Percentiles rank a stretch among this genome's conserved stretches.
phyloP scores from a whole-genome alignment of 2,329 filamentous ascomycete species.

The Amauroascus niger region DNA sequence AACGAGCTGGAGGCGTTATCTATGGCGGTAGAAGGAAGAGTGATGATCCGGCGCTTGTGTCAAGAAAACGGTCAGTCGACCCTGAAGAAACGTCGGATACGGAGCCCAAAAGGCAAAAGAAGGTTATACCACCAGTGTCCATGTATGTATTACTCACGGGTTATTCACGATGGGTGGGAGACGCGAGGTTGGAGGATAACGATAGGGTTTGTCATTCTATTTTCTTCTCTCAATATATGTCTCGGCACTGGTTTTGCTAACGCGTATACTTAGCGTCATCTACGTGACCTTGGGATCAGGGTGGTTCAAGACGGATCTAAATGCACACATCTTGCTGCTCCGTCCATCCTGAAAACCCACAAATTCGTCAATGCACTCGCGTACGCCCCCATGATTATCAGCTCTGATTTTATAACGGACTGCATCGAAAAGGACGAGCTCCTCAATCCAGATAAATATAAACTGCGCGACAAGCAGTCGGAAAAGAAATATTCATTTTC shows the following conservation, averaged over 20 bases:
- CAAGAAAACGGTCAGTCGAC: constrained; percentile 37
- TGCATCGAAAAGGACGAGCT: constrained; percentile 61
- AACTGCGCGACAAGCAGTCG: constrained; percentile 59
- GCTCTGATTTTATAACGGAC: constrained; percentile 66
- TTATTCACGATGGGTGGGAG: constrained; percentile 69
- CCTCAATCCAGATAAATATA: constrained; percentile 55
- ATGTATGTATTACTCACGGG: constrained; percentile 75
- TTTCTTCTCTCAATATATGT: constrained; percentile 14
- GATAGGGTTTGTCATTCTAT: constrained; percentile 57
- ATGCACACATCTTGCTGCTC: constrained; percentile 81
- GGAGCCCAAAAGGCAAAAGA: constrained; percentile 54
- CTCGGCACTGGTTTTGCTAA: neutral
- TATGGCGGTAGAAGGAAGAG: constrained; percentile 47
- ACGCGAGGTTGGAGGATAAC: constrained; percentile 62
- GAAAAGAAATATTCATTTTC: constrained; percentile 63
- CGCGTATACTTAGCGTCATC: constrained; percentile 50
- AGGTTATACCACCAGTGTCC: constrained; percentile 53
- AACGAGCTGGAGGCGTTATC: constrained; percentile 59
- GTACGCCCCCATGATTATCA: constrained; percentile 66
- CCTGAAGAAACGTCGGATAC: constrained; percentile 41
- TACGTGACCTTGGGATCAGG: constrained; percentile 73
- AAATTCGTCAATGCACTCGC: constrained; percentile 89
- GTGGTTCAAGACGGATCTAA: constrained; percentile 64
- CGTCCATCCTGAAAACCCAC: constrained; percentile 74
- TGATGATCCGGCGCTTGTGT: constrained; percentile 25